Evolutionary conservation across 805 yeast species (phyloP), one percentile per base, ranked within the genome.

Genomic region (Wickerhamiella sorbophila): DNA sequence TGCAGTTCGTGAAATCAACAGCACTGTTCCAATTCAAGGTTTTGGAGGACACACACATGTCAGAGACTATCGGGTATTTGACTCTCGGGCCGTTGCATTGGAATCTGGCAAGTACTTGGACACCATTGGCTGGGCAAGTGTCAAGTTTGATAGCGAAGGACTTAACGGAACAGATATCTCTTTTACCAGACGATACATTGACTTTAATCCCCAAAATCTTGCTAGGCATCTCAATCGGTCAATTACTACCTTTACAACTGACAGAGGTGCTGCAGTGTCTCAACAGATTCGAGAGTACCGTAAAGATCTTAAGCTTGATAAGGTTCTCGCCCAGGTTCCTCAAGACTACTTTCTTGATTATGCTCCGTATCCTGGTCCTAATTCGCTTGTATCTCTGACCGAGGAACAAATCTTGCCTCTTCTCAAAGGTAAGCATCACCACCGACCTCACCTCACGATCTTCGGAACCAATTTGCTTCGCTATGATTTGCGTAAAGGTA

Each of bases 11-110:
- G 45, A 56, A 20, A 62, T 60, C 21, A 80, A 72, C 52, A 88
- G 93, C 4, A 56, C 67, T 24, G 67, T 70, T 0, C 64, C 75
- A 0, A 80, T 88, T 41, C 95, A 85, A 57, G 83, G 80, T 52
- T 79, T 88, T 60, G 97, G 96, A 1, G 97, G 96, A 1, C 97
- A 88, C 60, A 77, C 93, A 22, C 97, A 88, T 56, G 75, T 88
- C 14, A 67, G 97, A 47, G 97, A 88, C 59, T 88, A 79, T 58
- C 70, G 74, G 5, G 63, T 73, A 3, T 65, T 77, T 39, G 97
- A 88, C 54, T 61, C 65, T 1, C 63, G 62, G 38, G 71, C 87
- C 19, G 75, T 82, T 0, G 95, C 79, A 0, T 60, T 88, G n/a
- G 94, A 88, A 62, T 82, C 94, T 56, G 97, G 97, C 0, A 66